These are phyloP conservation scores for Xylariomycetidae sp. DNA, from an alignment of 2,329 filamentous ascomycete species.

Conservation along the genomic window DNA sequence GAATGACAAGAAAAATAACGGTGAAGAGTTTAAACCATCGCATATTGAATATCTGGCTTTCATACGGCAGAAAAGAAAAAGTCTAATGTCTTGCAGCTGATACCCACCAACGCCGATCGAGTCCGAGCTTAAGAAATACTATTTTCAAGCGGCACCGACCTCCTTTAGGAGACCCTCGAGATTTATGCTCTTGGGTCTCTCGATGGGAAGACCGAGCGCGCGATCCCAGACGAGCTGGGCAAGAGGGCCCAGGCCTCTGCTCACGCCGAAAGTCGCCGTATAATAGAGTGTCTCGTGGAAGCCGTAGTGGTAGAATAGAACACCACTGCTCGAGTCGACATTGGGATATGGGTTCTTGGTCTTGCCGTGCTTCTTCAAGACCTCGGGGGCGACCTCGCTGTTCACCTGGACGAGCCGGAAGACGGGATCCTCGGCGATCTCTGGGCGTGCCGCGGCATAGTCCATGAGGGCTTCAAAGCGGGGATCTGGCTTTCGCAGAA, in stretches of 20 bases:
- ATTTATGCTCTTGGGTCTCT: constrained; percentile 97
- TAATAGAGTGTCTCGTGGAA: constrained; percentile 98
- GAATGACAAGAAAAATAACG: too few species aligned
- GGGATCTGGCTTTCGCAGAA: constrained; percentile 93
- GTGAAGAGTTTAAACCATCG: too few species aligned
- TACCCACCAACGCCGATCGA: constrained; percentile 11
- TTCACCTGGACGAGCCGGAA: constrained; percentile 95
- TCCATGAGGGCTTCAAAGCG: constrained; percentile 96
- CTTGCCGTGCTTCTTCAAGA: constrained; percentile 94
- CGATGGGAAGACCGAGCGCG: constrained; percentile 88
- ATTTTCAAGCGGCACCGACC: constrained; percentile 37
- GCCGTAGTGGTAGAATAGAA: constrained; percentile 96
- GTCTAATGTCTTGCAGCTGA: constrained; percentile 16
- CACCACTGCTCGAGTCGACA: constrained; percentile 88
- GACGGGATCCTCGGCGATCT: constrained; percentile 81
- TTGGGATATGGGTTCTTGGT: constrained; percentile 98
- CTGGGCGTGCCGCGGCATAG: constrained; percentile 79
- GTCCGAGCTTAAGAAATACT: constrained; percentile 8
- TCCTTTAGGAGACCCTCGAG: constrained; percentile 76
- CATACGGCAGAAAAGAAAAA: constrained; percentile 9
- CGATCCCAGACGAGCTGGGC: constrained; percentile 96
- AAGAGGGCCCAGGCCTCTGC: constrained; percentile 74
- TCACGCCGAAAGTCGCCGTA: constrained; percentile 67
- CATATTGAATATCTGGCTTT: too few species aligned
- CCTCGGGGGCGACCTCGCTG: constrained; percentile 82